Evolutionary conservation across 2,329 filamentous ascomycete genomes (phyloP).

Genomic region (Blastomyces emzantsi): DNA sequence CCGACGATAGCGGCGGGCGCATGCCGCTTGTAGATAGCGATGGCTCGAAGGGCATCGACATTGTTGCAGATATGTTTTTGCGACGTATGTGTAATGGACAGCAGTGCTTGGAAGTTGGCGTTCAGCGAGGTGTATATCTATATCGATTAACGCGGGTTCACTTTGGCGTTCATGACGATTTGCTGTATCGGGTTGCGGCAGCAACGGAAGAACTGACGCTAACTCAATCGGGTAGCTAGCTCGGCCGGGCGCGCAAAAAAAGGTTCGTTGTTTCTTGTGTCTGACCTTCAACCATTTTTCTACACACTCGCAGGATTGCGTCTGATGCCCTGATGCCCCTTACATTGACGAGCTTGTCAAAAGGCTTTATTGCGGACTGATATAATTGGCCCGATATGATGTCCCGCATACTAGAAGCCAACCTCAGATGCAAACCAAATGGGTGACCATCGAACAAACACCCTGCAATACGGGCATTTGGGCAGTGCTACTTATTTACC

Average conservation of each 20-base stretch:
- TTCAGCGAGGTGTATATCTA: too few relatives aligned
- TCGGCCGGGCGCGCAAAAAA: background rate
- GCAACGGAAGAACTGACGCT: background rate
- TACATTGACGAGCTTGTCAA: background rate
- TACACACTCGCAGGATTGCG: background rate
- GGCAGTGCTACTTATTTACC: slow-evolving; percentile 44
- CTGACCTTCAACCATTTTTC: background rate
- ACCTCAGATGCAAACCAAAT: slow-evolving; percentile 42
- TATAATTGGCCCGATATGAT: slow-evolving; percentile 23
- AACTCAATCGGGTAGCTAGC: slow-evolving; percentile 3
- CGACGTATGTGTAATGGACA: background rate
- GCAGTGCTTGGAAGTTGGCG: background rate
- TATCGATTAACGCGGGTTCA: background rate
- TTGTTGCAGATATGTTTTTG: background rate
- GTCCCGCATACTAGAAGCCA: slow-evolving; percentile 21
- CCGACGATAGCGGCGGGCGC: slow-evolving; percentile 43
- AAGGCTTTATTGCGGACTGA: background rate
- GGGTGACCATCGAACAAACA: slow-evolving; percentile 44
- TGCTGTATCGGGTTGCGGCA: background rate
- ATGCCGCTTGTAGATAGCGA: slow-evolving; percentile 47
- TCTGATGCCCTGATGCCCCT: background rate
- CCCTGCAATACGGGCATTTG: slow-evolving; percentile 51
- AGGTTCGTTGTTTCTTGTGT: background rate
- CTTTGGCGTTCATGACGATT: background rate
- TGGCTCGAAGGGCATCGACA: slow-evolving; percentile 42